Evolutionary conservation across 2,329 filamentous ascomycete species (phyloP).

Genomic region (Clathrospora elynae): DNA sequence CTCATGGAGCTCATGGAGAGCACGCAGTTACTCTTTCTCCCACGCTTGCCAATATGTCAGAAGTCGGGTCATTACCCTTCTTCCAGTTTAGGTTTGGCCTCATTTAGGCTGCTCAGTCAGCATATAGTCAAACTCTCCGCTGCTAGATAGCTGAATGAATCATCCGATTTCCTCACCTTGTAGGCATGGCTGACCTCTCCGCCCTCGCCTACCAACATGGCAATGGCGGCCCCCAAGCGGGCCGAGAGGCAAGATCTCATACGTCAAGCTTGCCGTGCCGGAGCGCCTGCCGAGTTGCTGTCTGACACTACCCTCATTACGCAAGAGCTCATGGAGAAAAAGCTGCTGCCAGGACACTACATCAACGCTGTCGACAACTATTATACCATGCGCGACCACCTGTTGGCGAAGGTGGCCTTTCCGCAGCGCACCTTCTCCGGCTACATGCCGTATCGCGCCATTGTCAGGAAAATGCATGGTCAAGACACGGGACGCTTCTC

Average conservation of each 20-base stretch:
- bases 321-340: constrained; percentile 51
- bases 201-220: constrained; percentile 60
- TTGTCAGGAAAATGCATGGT: constrained; percentile 55
- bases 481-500: constrained; percentile 62
- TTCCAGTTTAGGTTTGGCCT: too few species aligned
- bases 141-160: constrained; percentile 67
- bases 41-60: too few species aligned
- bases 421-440: constrained; percentile 60
- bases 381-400: constrained; percentile 61
- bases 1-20: too few species aligned
- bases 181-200: too few species aligned
- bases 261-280: constrained; percentile 49
- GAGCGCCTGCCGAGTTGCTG: constrained; percentile 36
- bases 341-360: constrained; percentile 49
- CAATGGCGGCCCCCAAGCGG: constrained; percentile 54
- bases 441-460: constrained; percentile 54
- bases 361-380: constrained; percentile 62
- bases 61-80: too few species aligned
- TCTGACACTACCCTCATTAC: constrained; percentile 64
- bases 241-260: constrained; percentile 66
- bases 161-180: too few species aligned
- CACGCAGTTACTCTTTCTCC: too few species aligned
- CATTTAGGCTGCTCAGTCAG: too few species aligned
- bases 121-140: constrained; percentile 53
- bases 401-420: constrained; percentile 58